phyloP scores from a whole-genome alignment of 768 basidiomycete genomes.

The Kwoniella mangroviensis region DNA sequence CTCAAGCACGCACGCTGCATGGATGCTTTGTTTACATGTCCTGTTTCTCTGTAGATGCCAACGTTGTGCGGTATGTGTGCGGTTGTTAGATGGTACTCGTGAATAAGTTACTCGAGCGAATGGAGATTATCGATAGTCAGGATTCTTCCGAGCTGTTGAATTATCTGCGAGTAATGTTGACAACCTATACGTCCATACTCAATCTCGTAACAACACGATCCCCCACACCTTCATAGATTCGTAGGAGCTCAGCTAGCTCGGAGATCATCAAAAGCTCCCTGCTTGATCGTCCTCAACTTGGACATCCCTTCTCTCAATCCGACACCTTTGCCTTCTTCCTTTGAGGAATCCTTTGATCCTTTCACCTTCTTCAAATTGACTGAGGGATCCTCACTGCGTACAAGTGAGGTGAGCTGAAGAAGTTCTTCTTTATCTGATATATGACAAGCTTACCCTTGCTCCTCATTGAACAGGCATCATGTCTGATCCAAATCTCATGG shows the following conservation, averaged over 20 bases:
- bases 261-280: too few relatives aligned
- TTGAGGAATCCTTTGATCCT: constrained; percentile 22
- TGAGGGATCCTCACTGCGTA: not conserved
- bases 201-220: too few relatives aligned
- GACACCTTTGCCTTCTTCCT: constrained; percentile 25
- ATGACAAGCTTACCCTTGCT: too few relatives aligned
- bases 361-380: not conserved
- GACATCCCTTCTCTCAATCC: not conserved
- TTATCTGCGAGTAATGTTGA: too few relatives aligned
- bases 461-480: constrained; percentile 4
- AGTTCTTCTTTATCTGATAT: too few relatives aligned
- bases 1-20: not conserved
- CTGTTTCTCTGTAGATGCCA: too few relatives aligned
- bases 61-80: not conserved
- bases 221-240: too few relatives aligned
- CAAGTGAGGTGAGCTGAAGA: not conserved
- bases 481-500: constrained; percentile 17
- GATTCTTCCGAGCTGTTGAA: not conserved
- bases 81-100: not conserved
- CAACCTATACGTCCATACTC: too few relatives aligned
- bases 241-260: too few relatives aligned
- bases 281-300: too few relatives aligned
- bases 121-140: not conserved
- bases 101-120: constrained; percentile 7
- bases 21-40: not conserved